phyloP scores from a whole-genome alignment of 2,329 filamentous ascomycete species.

The Xylariomycetidae sp. region DNA sequence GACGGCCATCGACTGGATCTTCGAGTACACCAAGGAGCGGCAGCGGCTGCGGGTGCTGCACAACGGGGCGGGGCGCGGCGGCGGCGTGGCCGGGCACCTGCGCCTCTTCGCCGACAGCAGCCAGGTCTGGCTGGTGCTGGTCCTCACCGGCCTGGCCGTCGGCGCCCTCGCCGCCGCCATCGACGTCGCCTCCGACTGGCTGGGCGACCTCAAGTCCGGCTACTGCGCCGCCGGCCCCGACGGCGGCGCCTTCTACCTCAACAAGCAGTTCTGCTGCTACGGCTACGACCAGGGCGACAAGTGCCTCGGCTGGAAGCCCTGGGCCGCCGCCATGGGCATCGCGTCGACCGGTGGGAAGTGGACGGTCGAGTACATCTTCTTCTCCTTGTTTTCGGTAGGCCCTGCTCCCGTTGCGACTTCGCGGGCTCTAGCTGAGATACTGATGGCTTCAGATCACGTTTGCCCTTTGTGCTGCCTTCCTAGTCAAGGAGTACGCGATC shows the following conservation, averaged over 20 bases:
- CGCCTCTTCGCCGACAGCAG: constrained; percentile 74
- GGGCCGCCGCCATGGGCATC: constrained; percentile 70
- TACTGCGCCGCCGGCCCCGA: constrained; percentile 71
- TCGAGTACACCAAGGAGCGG: constrained; percentile 94
- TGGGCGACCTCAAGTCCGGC: constrained; percentile 86
- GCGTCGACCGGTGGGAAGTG: constrained; percentile 63
- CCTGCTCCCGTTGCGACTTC: not conserved
- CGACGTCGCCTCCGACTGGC: constrained; percentile 86
- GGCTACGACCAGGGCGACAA: constrained; percentile 78
- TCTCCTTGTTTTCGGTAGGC: constrained; percentile 73
- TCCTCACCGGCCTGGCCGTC: constrained; percentile 77
- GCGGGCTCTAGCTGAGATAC: constrained; percentile 9
- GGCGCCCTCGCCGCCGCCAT: constrained; percentile 83
- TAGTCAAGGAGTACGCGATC: constrained; percentile 78
- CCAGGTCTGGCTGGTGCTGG: constrained; percentile 86
- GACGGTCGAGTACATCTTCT: constrained; percentile 83
- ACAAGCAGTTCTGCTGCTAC: constrained; percentile 87
- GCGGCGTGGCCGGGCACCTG: constrained; percentile 66
- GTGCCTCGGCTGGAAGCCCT: constrained; percentile 81
- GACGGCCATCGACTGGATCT: constrained; percentile 99
- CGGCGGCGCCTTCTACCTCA: constrained; percentile 85
- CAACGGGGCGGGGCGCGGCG: constrained; percentile 57
- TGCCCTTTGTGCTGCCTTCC: constrained; percentile 66
- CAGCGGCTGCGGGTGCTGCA: constrained; percentile 76
- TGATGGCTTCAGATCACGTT: constrained; percentile 66